Conservation (phyloP, 306 rosid genomes). For the Purshia tridentata region DNA sequence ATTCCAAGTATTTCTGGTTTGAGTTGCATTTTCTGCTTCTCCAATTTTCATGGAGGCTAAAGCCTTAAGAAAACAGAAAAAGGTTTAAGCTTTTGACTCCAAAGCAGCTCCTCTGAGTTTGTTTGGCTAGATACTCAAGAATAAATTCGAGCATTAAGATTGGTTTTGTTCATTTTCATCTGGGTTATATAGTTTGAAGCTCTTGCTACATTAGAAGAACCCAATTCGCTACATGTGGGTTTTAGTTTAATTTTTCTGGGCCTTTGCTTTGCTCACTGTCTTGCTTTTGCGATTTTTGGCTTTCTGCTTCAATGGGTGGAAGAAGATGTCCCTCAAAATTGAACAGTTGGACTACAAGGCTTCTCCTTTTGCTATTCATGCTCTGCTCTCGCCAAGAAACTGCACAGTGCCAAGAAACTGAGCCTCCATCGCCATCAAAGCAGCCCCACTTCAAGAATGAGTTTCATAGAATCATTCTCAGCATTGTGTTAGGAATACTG, state of each 20-base stretch:
- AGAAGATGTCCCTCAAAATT: constrained; percentile 19
- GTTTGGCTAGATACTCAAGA: not conserved
- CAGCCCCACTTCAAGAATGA: constrained; percentile 39
- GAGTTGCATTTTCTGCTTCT: constrained; percentile 13
- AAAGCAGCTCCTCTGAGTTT: not conserved
- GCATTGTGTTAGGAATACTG: constrained; percentile 60
- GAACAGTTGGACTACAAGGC: constrained; percentile 2
- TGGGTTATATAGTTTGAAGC: constrained; percentile 19
- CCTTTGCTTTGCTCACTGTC: not conserved
- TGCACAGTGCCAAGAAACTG: constrained; percentile 60
- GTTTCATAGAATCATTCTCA: constrained; percentile 53
- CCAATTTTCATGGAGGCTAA: constrained; percentile 11
- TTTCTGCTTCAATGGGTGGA: constrained; percentile 42
- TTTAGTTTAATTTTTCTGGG: not conserved
- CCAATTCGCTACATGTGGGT: constrained; percentile 8
- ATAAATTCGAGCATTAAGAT: constrained; percentile 4
- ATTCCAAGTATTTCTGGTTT: constrained; percentile 18
- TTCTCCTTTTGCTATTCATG: constrained; percentile 37
- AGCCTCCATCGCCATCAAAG: constrained; percentile 41
- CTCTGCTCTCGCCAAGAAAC: constrained; percentile 38
- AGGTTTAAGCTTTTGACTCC: constrained; percentile 9
- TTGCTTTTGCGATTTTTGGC: constrained; percentile 27
- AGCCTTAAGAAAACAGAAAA: not conserved
- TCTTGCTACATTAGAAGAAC: too few relatives aligned
- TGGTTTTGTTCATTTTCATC: constrained; percentile 7